Conservation (phyloP, 2,329 filamentous ascomycete species). For the Lizonia empirigonia region DNA sequence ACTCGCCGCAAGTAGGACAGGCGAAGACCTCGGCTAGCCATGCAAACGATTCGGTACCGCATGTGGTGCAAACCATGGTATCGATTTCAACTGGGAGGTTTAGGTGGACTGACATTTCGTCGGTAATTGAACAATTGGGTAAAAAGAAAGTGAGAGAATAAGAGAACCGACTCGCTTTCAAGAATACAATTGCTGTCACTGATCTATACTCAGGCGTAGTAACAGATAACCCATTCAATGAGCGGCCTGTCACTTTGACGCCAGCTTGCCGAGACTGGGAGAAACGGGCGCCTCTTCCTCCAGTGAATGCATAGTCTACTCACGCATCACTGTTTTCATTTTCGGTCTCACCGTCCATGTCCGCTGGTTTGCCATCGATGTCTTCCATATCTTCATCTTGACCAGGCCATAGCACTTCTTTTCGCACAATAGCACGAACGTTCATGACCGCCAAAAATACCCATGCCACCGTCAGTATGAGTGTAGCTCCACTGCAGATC, state of each 20-base stretch:
- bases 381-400: conserved; percentile 63
- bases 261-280: not conserved
- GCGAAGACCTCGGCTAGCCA: conserved; percentile 22
- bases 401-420: conserved; percentile 62
- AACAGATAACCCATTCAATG: not conserved
- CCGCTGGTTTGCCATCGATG: conserved; percentile 18
- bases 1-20: conserved; percentile 16
- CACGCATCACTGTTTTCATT: not conserved
- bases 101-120: conserved; percentile 17
- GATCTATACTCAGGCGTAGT: not conserved
- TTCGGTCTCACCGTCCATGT: not conserved
- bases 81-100: conserved; percentile 12
- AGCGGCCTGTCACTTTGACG: not conserved
- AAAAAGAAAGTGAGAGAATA: not conserved
- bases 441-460: conserved; percentile 59
- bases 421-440: conserved; percentile 54
- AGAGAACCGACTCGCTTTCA: not conserved
- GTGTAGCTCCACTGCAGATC: conserved; percentile 61
- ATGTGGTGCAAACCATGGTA: conserved; percentile 16
- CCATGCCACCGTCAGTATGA: conserved; percentile 61
- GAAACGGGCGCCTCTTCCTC: not conserved
- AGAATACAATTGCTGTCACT: not conserved
- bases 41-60: conserved; percentile 9
- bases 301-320: not conserved
- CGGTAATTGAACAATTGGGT: not conserved